Conservation (phyloP, 2,329 filamentous ascomycete genomes). For the Scedosporium boydii region DNA sequence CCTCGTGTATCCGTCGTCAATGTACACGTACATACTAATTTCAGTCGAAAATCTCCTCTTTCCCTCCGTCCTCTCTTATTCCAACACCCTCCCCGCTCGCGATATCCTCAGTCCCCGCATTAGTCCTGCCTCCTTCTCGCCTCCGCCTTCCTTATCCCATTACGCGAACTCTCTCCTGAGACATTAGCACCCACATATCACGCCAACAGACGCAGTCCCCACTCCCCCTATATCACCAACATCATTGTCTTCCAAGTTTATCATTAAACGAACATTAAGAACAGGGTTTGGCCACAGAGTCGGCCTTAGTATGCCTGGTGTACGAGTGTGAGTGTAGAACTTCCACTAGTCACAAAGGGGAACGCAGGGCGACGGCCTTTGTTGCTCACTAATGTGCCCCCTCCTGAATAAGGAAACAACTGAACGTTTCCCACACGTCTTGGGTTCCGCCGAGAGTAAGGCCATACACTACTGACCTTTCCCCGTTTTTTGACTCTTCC, state of each 20-base stretch:
- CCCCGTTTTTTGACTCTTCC: background rate
- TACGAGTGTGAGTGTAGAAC: background rate
- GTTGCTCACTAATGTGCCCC: background rate
- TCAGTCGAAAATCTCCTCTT: background rate
- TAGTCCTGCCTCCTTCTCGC: background rate
- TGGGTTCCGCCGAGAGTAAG: background rate
- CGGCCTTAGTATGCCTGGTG: background rate
- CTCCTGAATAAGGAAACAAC: background rate
- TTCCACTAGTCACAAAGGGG: background rate
- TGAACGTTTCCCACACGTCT: background rate
- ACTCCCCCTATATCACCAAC: background rate
- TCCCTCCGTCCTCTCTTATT: background rate
- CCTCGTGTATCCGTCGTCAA: background rate
- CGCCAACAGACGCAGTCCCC: background rate
- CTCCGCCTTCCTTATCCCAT: background rate
- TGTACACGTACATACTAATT: background rate
- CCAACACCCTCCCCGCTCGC: background rate
- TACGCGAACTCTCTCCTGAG: slow-evolving; percentile 1
- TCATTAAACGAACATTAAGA: background rate
- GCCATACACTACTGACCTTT: background rate
- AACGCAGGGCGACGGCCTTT: background rate
- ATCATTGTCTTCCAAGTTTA: background rate
- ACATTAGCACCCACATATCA: background rate
- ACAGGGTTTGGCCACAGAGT: background rate
- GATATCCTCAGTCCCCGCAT: background rate